A percentile compares a stretch with the other conserved stretches of the same genome.
phyloP scores from a whole-genome alignment of 352 stramenopile genomes.

The Pythium angustatum region DNA sequence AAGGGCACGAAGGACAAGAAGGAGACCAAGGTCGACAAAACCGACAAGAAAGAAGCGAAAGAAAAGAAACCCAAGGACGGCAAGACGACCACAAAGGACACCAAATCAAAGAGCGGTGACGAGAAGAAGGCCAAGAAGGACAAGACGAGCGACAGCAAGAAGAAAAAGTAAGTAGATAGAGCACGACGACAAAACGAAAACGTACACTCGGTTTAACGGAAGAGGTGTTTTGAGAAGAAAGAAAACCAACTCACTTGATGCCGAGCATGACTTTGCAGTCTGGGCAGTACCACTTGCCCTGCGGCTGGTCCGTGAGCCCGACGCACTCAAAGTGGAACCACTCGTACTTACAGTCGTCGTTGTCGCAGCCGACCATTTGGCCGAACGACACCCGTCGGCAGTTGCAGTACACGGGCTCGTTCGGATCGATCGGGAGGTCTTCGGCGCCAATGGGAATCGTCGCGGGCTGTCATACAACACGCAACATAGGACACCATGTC shows the following conservation, averaged over 20 bases:
- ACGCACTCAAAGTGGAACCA: slow-evolving; percentile 93
- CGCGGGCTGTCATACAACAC: slow-evolving; percentile 18
- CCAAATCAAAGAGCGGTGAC: neutral
- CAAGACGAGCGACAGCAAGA: slow-evolving; percentile 4
- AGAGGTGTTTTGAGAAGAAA: neutral
- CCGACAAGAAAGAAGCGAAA: slow-evolving; percentile 6
- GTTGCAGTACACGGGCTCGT: slow-evolving; percentile 88
- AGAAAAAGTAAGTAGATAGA: slow-evolving; percentile 15
- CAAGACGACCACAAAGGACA: slow-evolving; percentile 15
- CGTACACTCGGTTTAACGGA: neutral
- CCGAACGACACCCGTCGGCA: slow-evolving; percentile 88
- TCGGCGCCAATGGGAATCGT: slow-evolving; percentile 55
- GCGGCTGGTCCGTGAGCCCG: slow-evolving; percentile 79
- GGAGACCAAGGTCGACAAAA: neutral
- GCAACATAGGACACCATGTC: neutral
- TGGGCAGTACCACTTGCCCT: slow-evolving; percentile 83
- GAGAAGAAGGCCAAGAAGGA: slow-evolving; percentile 27
- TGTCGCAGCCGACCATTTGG: slow-evolving; percentile 92
- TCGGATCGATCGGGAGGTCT: slow-evolving; percentile 84
- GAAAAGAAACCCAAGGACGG: slow-evolving; percentile 27
- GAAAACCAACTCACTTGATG: slow-evolving; percentile 48
- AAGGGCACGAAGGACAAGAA: slow-evolving; percentile 24
- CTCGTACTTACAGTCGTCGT: slow-evolving; percentile 92
- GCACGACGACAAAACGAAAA: too few relatives aligned
- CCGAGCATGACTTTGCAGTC: slow-evolving; percentile 73